Conservation (phyloP, 139 green algal species). For the Picochlorum sp. region DNA sequence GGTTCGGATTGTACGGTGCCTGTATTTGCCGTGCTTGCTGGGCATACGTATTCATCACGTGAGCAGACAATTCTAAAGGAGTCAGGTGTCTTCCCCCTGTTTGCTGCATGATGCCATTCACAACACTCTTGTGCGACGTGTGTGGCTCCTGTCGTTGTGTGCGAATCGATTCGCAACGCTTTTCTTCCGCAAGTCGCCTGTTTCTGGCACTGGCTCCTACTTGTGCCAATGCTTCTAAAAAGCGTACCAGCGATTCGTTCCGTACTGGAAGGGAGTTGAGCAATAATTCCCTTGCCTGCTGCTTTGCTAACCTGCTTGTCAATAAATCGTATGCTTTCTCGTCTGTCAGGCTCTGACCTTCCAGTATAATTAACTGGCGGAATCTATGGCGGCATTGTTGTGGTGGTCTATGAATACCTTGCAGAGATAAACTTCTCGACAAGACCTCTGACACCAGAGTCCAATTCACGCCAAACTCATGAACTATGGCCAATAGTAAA, state of each 20-base stretch:
- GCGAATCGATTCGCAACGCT: conserved; percentile 13
- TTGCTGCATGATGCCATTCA: conserved; percentile 22
- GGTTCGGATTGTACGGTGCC: neutral
- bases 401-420: conserved; percentile 40
- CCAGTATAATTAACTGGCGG: neutral
- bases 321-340: conserved; percentile 22
- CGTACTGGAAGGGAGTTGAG: conserved; percentile 28
- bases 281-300: conserved; percentile 35
- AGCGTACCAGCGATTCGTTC: conserved; percentile 23
- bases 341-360: conserved; percentile 15
- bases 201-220: conserved; percentile 24
- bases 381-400: conserved; percentile 44
- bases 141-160: conserved; percentile 23
- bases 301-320: conserved; percentile 19
- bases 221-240: conserved; percentile 26
- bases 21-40: conserved; percentile 8
- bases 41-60: conserved; percentile 12
- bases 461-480: conserved; percentile 70
- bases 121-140: conserved; percentile 19
- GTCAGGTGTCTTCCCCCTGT: conserved; percentile 15
- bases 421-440: conserved; percentile 29
- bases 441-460: conserved; percentile 57
- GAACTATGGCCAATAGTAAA: conserved; percentile 52
- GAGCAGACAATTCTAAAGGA: conserved; percentile 14
- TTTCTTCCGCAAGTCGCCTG: conserved; percentile 16